Evolutionary conservation across 345 rosid species (phyloP).

Genomic region (Populus pruinosa): DNA sequence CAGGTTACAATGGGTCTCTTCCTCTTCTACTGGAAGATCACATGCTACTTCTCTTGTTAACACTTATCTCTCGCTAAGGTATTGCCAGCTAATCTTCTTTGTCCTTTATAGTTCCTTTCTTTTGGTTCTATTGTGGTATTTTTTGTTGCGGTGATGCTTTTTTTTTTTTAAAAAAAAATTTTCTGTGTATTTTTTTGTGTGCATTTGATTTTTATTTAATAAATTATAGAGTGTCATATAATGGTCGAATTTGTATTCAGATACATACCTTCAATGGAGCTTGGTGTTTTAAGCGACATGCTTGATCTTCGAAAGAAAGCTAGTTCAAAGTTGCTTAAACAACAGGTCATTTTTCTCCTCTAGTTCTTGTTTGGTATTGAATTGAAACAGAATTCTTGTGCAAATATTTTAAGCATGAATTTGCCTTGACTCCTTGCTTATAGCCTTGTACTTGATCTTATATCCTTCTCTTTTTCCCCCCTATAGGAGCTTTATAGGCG

Average conservation of each 20-base stretch:
- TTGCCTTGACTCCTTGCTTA: background rate
- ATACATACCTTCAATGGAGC: slow-evolving; percentile 69
- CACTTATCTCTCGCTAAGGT: slow-evolving; percentile 66
- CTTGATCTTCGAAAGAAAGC: slow-evolving; percentile 64
- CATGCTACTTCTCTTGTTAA: slow-evolving; percentile 84
- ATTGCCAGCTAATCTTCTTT: background rate
- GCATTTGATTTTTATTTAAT: background rate
- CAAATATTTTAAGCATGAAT: background rate
- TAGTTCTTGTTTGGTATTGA: background rate
- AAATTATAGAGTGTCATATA: background rate
- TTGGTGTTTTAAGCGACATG: slow-evolving; percentile 74
- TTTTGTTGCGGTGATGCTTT: background rate
- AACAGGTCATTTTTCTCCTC: slow-evolving; percentile 46
- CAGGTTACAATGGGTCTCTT: slow-evolving; percentile 57
- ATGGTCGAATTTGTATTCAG: slow-evolving; percentile 26
- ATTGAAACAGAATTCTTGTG: background rate
- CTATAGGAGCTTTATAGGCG: slow-evolving; percentile 48
- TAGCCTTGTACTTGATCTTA: background rate
- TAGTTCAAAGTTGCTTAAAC: slow-evolving; percentile 55
- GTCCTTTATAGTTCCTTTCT: background rate
- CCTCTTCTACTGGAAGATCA: slow-evolving; percentile 56
- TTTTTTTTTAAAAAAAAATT: too few relatives aligned
- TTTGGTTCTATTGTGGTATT: background rate
- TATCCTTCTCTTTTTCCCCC: background rate
- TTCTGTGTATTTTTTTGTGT: too few relatives aligned